A percentile compares a stretch with the other conserved stretches of the same genome.
Evolutionary conservation across 1,139 yeast species (phyloP).

Genomic region (Hyphopichia khmerensis): DNA sequence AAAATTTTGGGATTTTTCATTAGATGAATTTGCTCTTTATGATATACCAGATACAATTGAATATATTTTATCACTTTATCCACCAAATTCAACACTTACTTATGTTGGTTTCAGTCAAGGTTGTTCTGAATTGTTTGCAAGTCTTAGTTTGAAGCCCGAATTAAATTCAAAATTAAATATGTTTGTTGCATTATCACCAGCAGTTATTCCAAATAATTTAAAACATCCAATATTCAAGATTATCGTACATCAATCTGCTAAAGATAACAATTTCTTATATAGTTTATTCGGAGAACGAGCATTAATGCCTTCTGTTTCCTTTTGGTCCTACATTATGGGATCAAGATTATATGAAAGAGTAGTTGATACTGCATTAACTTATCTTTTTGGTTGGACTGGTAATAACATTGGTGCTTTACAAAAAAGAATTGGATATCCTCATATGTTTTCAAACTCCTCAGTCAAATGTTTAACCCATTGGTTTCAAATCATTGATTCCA

Average conservation of each 20-base stretch:
- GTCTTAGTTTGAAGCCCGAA: conserved; percentile 37
- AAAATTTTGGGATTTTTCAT: conserved; percentile 79
- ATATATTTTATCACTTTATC: conserved; percentile 41
- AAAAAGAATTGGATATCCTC: conserved; percentile 44
- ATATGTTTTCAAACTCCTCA: conserved; percentile 47
- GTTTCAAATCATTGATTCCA: conserved; percentile 45
- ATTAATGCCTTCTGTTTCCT: conserved; percentile 44
- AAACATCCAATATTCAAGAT: conserved; percentile 36
- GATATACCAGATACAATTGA: conserved; percentile 78
- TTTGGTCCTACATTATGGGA: conserved; percentile 44
- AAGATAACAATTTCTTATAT: conserved; percentile 30
- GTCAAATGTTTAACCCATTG: conserved; percentile 48
- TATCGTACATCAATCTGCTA: conserved; percentile 37
- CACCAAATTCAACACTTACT: conserved; percentile 16
- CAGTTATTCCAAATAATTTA: conserved; percentile 42
- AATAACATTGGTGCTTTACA: conserved; percentile 32
- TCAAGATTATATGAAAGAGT: conserved; percentile 31
- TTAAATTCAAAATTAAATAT: conserved; percentile 31
- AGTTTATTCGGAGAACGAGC: conserved; percentile 44
- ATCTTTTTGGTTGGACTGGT: conserved; percentile 45
- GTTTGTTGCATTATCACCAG: conserved; percentile 47
- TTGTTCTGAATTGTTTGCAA: conserved; percentile 45
- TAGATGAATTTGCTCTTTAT: conserved; percentile 81
- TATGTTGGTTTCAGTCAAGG: conserved; percentile 50
- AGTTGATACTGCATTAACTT: conserved; percentile 35